A percentile compares a stretch with the other conserved stretches of the same genome.
These are phyloP conservation scores for Crithidia thermophila DNA, from an alignment of 208 protist species.

Conservation along the genomic window DNA sequence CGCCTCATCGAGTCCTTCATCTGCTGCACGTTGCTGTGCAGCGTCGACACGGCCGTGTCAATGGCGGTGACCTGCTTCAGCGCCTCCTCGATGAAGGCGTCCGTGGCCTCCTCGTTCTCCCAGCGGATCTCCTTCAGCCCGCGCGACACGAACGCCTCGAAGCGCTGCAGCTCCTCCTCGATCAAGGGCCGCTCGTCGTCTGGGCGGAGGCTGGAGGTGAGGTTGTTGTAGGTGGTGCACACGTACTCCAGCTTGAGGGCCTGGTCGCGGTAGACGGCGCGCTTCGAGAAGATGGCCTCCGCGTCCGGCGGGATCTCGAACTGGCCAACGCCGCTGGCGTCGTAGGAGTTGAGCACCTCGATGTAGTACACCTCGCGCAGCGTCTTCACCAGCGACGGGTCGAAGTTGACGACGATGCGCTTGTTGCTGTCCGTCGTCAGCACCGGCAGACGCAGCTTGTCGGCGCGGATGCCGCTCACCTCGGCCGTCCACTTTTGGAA, in stretches of 20 bases:
- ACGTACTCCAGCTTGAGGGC: conserved; percentile 94
- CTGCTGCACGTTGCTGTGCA: conserved; percentile 90
- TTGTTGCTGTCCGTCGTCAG: conserved; percentile 68
- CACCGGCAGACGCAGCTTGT: conserved; percentile 95
- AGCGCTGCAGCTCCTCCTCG: conserved; percentile 80
- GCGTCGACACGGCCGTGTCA: conserved; percentile 79
- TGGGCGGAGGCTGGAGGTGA: conserved; percentile 84
- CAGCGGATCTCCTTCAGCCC: conserved; percentile 86
- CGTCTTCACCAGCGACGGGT: conserved; percentile 94
- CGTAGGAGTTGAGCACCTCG: conserved; percentile 92
- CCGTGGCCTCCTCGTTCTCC: conserved; percentile 88
- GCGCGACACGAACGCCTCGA: conserved; percentile 81
- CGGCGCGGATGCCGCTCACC: conserved; percentile 87
- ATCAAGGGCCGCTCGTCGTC: conserved; percentile 95
- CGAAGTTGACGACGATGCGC: conserved; percentile 95
- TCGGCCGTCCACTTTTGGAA: conserved; percentile 91
- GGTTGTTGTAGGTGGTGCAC: conserved; percentile 94
- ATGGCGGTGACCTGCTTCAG: conserved; percentile 85
- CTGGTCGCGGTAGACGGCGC: conserved; percentile 91
- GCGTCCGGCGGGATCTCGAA: conserved; percentile 90
- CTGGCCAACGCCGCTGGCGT: conserved; percentile 42
- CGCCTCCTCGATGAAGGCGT: conserved; percentile 90
- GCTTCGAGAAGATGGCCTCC: conserved; percentile 88
- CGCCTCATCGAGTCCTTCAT: conserved; percentile 83
- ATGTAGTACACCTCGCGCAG: conserved; percentile 97